phyloP scores from a whole-genome alignment of 257 asterid species.

The Voacanga thouarsii region DNA sequence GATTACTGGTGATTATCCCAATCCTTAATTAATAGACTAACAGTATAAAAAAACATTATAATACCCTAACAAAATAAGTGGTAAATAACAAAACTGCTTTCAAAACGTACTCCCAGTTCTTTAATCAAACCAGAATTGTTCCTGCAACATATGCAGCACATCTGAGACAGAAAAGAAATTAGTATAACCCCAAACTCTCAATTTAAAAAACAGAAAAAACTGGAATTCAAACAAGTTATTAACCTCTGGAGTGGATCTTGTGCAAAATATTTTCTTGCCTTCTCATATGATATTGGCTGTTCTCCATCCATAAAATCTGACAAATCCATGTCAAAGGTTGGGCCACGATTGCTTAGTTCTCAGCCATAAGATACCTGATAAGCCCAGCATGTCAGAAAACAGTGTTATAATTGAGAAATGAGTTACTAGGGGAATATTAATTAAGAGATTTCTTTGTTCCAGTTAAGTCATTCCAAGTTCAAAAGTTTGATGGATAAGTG shows the following conservation, averaged over 20 bases:
- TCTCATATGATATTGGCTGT: constrained; percentile 68
- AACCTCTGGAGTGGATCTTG: constrained; percentile 94
- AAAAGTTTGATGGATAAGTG: too few species aligned
- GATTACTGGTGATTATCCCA: neutral
- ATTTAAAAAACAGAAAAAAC: constrained; percentile 7
- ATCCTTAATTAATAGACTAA: neutral
- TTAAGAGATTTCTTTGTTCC: neutral
- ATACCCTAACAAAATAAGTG: constrained; percentile 3
- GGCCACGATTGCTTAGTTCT: constrained; percentile 96
- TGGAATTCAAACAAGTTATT: constrained; percentile 10
- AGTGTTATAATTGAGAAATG: neutral
- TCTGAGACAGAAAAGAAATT: constrained; percentile 41
- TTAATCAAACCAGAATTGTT: constrained; percentile 92
- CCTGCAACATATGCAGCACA: constrained; percentile 99
- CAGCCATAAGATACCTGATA: constrained; percentile 94
- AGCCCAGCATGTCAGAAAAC: neutral
- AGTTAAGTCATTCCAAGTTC: too few species aligned
- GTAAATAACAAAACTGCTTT: constrained; percentile 68
- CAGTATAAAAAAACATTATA: neutral
- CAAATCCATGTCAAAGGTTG: constrained; percentile 96
- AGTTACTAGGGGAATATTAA: neutral
- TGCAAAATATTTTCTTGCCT: constrained; percentile 79
- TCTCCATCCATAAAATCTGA: constrained; percentile 90
- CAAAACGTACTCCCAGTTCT: constrained; percentile 76
- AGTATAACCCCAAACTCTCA: constrained; percentile 21